Evolutionary conservation across 208 protist genomes (phyloP).

Genomic region (Leptomonas pyrrhocoris): DNA sequence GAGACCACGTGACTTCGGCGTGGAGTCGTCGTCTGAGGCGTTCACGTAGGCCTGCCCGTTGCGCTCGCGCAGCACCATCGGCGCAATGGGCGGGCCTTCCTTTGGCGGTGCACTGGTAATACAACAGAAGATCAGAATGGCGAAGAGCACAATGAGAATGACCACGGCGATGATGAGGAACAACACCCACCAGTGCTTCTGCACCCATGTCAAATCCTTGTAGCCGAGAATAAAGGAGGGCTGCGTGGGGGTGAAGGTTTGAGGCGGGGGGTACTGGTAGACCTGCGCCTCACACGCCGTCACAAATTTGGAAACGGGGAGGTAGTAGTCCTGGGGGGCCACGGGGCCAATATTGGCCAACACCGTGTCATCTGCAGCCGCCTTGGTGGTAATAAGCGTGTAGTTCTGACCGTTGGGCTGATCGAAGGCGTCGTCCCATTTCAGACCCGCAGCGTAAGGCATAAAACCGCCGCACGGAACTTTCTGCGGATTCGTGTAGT

Average conservation of each 20-base stretch:
- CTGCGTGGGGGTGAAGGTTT: conserved; percentile 31
- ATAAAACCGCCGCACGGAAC: background rate
- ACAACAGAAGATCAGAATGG: conserved; percentile 49
- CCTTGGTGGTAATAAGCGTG: background rate
- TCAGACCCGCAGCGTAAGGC: background rate
- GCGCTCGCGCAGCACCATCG: conserved; percentile 60
- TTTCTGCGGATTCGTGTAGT: background rate
- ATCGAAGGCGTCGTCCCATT: background rate
- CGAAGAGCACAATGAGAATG: conserved; percentile 36
- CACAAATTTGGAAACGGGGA: conserved; percentile 12
- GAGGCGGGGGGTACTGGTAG: conserved; percentile 12
- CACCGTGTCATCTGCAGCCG: background rate
- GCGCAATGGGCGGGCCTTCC: conserved; percentile 32
- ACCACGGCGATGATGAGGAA: conserved; percentile 41
- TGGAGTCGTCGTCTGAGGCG: conserved; percentile 11
- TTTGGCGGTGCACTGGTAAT: conserved; percentile 33
- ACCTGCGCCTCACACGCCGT: conserved; percentile 46
- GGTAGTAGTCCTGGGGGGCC: conserved; percentile 5
- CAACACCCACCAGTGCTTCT: conserved; percentile 60
- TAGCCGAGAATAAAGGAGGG: conserved; percentile 46
- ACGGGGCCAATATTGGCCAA: conserved; percentile 5
- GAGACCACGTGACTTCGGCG: conserved; percentile 14
- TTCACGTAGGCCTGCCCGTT: conserved; percentile 33
- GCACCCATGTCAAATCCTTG: conserved; percentile 59
- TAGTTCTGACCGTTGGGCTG: conserved; percentile 6